Evolutionary conservation across 163 green algal genomes (phyloP).

Genomic region (Scenedesmus sp.): DNA sequence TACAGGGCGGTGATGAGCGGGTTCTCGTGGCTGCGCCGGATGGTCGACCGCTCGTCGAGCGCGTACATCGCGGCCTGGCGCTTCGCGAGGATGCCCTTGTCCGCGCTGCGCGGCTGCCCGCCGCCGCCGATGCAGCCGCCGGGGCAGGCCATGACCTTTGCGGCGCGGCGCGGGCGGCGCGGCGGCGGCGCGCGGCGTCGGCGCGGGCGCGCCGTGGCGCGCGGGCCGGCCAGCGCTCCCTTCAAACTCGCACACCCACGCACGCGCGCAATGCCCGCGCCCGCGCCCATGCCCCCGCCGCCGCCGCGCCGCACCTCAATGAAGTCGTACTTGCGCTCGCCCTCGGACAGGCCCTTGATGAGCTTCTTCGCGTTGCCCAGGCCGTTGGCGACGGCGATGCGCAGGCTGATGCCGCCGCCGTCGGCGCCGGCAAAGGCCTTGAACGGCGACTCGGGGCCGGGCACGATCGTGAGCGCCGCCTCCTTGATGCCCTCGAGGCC

Average conservation of each 20-base stretch:
- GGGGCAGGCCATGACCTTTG: slow-evolving; percentile 78
- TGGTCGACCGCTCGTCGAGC: slow-evolving; percentile 58
- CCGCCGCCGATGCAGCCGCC: slow-evolving; percentile 76
- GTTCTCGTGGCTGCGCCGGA: slow-evolving; percentile 70
- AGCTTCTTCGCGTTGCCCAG: slow-evolving; percentile 74
- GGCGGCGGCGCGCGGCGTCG: neutral
- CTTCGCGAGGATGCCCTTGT: slow-evolving; percentile 64
- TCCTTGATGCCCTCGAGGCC: slow-evolving; percentile 76
- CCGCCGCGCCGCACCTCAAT: no score
- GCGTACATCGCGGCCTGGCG: slow-evolving; percentile 69
- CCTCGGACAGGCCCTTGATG: slow-evolving; percentile 46
- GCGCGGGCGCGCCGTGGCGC: no score
- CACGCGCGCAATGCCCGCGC: neutral
- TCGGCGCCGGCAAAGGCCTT: slow-evolving; percentile 40
- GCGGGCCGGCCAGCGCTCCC: no score
- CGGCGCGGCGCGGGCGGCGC: no score
- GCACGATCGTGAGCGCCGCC: slow-evolving; percentile 54
- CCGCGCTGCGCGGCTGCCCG: slow-evolving; percentile 66
- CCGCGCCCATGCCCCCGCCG: neutral
- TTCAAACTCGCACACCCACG: no score
- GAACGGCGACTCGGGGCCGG: slow-evolving; percentile 42
- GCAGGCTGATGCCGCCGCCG: slow-evolving; percentile 46
- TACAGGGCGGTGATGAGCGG: slow-evolving; percentile 64
- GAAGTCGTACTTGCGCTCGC: slow-evolving; percentile 56
- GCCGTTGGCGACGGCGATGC: slow-evolving; percentile 74